Conservation (phyloP, 441 rosid species). For the Corymbia citriodora region DNA sequence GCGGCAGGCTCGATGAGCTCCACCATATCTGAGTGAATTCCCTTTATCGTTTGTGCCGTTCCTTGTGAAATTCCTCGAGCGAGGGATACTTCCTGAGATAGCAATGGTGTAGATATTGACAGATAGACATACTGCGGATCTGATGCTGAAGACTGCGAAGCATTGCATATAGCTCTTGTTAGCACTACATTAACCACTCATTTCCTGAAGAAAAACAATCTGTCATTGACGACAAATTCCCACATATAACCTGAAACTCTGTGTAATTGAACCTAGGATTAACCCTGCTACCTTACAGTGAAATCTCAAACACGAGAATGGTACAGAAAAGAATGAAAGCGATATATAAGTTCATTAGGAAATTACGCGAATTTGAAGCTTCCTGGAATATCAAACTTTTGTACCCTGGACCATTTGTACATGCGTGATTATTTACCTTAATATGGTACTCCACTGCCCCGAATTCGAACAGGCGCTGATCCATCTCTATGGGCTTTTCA, state of each 20-base stretch:
- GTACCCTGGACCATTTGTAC: neutral
- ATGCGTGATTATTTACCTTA: slow-evolving; percentile 36
- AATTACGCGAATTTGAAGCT: neutral
- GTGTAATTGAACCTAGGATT: neutral
- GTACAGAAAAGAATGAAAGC: neutral
- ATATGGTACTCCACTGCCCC: slow-evolving; percentile 80
- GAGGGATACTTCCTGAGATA: slow-evolving; percentile 38
- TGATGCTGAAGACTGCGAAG: slow-evolving; percentile 50
- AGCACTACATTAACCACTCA: neutral
- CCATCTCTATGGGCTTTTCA: slow-evolving; percentile 52
- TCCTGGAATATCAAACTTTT: neutral
- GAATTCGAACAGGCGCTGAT: slow-evolving; percentile 74
- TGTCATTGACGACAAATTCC: neutral
- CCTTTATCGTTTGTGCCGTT: slow-evolving; percentile 38
- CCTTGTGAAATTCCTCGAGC: slow-evolving; percentile 37
- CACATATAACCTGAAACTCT: neutral
- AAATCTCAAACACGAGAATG: neutral
- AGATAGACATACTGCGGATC: slow-evolving; percentile 45
- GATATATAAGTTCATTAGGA: neutral
- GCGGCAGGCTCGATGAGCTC: slow-evolving; percentile 69
- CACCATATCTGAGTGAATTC: slow-evolving; percentile 45
- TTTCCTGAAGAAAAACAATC: neutral
- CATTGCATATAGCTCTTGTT: neutral
- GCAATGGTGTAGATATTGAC: slow-evolving; percentile 62
- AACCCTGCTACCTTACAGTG: neutral